Base-by-base conservation (phyloP, 2,329 filamentous ascomycete species). In the Penicillium sp. region DNA sequence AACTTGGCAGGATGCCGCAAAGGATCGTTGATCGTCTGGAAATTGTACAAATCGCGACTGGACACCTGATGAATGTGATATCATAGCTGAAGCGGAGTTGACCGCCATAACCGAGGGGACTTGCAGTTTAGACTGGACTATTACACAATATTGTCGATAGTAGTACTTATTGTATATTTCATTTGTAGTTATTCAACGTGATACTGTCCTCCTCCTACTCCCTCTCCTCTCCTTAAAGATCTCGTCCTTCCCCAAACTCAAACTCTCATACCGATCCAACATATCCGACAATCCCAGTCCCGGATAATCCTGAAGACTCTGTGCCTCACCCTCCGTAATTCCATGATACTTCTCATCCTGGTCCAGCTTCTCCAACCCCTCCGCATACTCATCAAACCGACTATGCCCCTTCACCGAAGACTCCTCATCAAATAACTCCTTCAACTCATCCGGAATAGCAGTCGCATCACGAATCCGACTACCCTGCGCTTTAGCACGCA, bases 241-340 rank as follows among this genome's bases (percentile, higher is more conserved):
- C 45, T 72, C 68, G 47, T 78, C 75, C 47, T 76, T 76, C 2
- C 76, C 76, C 53, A 78, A 51, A 60, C 75, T 78, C 58, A 78
- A 62, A 60, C 71, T 76, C 58, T 79, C 76, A 58, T 78, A 78
- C 3, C 71, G 71, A 62, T 76, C 75, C 42, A 79, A 66, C 76
- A 79, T 79, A 26, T 78, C 75, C 17, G 69, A 75, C 2, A 79
- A 64, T 8, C 69, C 66, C 38, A 73, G 47, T 4, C 71, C 70
- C n/a, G 70, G 65, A 50, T 72, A 73, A 30, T 70, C 64, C 56
- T 73, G 72, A 15, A 73, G 59, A 5, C 60, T 68, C 17, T 63
- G 57, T 12, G 63, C 63, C 8, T 56, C 61, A 4, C 63, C 63
- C 2, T 30, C 49, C 0, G 63, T 64, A 33, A 70, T 69, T 1